A percentile compares a stretch with the other conserved stretches of the same genome.
These are phyloP conservation scores for Mycena floridula DNA, from an alignment of 768 basidiomycete genomes.

Conservation along the genomic window DNA sequence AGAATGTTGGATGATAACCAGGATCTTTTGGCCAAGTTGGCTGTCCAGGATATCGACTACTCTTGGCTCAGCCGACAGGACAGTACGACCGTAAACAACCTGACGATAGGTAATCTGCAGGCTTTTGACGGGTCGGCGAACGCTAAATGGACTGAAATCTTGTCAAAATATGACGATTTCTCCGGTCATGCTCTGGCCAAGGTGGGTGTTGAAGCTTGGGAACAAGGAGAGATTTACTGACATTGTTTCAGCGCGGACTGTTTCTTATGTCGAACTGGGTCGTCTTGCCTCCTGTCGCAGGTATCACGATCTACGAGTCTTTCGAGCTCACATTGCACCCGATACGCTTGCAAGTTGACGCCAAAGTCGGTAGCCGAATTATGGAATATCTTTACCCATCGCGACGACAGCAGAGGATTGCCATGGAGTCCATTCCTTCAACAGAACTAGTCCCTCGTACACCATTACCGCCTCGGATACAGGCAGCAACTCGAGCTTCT, in stretches of 20 bases:
- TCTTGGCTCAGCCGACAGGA: conserved; percentile 85
- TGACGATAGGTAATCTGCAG: conserved; percentile 70
- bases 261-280: conserved; percentile 79
- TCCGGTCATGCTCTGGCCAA: conserved; percentile 66
- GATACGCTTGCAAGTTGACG: conserved; percentile 81
- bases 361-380: conserved; percentile 70
- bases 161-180: conserved; percentile 71
- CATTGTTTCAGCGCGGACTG: conserved; percentile 46
- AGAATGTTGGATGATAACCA: conserved; percentile 73
- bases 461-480: too few relatives aligned
- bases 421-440: too few relatives aligned
- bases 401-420: too few relatives aligned
- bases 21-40: conserved; percentile 78
- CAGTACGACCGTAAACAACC: conserved; percentile 74
- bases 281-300: conserved; percentile 85
- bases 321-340: conserved; percentile 84
- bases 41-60: conserved; percentile 73
- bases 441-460: too few relatives aligned
- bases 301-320: conserved; percentile 82
- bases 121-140: conserved; percentile 82
- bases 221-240: conserved; percentile 1
- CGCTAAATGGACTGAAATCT: conserved; percentile 83
- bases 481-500: conserved; percentile 8
- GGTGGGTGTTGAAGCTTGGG: conserved; percentile 30
- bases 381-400: conserved; percentile 87